Base-by-base conservation (phyloP, 73 alveolate species). In the Uronychia binucleata region DNA sequence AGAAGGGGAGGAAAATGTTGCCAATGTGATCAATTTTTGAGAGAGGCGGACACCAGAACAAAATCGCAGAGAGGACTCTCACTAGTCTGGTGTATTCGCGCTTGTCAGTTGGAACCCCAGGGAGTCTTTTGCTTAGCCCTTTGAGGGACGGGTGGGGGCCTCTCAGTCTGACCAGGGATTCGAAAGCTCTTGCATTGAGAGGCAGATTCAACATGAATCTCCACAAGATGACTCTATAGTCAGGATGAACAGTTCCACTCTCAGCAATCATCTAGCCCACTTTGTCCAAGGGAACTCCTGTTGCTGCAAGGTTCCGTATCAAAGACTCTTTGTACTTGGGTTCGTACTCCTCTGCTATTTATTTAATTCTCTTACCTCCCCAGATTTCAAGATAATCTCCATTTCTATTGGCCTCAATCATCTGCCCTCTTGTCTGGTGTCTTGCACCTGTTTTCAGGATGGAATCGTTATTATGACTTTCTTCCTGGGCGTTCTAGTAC, bases 1-100 rank as follows among this genome's bases (percentile, higher is more conserved):
- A 77, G 59, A 81, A 81, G 28, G 81, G 88, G n/a, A 34, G 59
- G 1, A 59, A 34, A 14, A 81, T 30, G 0, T 28, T 46, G 30
- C 75, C 80, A 57, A 81, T 28, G 32, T 35, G 59, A 31, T 81
- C 88, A 5, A 81, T 67, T 31, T 59, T 58, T 30, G 75, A 27
- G 30, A 81, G 75, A 1, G n/a, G 29, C 19, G 78, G 81, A 0
- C 77, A 59, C 88, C 88, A 81, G 75, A 34, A 57, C 14, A 74
- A 31, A 1, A 81, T 0, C 14, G 80, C 32, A 0, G 81, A 59
- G 30, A 81, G 79, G 13, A 81, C 59, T 31, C 57, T 46, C 1
- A 81, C 77, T 30, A 35, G 28, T 26, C 77, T 58, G 19, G 57
- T 26, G 75, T 59, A 81, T 29, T 34, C 67, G 5, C 67, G 5